phyloP scores from a whole-genome alignment of 345 rosid genomes.

The Moringa oleifera region DNA sequence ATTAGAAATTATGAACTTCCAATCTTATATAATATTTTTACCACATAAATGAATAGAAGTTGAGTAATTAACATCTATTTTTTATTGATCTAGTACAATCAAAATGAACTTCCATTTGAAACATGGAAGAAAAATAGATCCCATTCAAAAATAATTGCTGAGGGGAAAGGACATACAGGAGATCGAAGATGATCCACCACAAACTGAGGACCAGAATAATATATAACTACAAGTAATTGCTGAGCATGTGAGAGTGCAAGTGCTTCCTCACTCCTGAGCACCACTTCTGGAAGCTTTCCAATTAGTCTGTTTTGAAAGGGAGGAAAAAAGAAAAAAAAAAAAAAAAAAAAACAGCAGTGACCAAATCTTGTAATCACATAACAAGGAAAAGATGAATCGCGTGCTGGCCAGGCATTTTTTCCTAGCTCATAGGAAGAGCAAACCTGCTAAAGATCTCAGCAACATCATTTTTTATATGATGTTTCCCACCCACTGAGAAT shows the following conservation, averaged over 20 bases:
- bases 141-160: neutral
- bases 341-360: constrained; percentile 1
- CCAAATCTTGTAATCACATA: constrained; percentile 3
- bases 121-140: too few species aligned
- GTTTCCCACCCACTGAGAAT: constrained; percentile 33
- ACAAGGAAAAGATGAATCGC: constrained; percentile 9
- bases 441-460: constrained; percentile 66
- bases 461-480: constrained; percentile 44
- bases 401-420: neutral
- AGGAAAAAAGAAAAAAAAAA: constrained; percentile 9
- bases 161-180: constrained; percentile 55
- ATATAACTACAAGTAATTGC: constrained; percentile 69
- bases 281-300: constrained; percentile 83
- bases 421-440: constrained; percentile 19
- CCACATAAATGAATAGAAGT: too few species aligned
- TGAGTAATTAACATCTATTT: neutral
- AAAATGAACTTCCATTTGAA: too few species aligned
- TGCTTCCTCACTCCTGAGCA: constrained; percentile 68
- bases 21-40: too few species aligned
- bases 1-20: too few species aligned
- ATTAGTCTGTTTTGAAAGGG: constrained; percentile 69
- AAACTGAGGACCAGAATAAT: constrained; percentile 79
- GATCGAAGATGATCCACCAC: constrained; percentile 68
- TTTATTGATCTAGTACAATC: too few species aligned
- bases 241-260: constrained; percentile 65